Evolutionary conservation across 2,329 filamentous ascomycete genomes (phyloP).

Genomic region (Botrytis hyacinthi): DNA sequence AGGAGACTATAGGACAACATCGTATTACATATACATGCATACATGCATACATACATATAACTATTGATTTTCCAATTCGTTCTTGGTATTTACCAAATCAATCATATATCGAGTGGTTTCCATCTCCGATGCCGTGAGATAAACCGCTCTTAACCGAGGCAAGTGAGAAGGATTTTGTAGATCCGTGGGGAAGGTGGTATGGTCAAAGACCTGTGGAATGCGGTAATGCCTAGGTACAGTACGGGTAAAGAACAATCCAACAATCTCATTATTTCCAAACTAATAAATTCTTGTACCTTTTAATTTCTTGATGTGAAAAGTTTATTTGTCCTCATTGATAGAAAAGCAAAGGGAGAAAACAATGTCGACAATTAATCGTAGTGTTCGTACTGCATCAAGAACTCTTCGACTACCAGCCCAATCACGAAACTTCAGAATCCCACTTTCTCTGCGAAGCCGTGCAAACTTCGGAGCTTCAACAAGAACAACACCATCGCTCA

Average conservation of each 20-base stretch:
- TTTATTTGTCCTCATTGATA: background rate
- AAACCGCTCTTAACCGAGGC: constrained; percentile 18
- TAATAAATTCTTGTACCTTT: background rate
- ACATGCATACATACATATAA: background rate
- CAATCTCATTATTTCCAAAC: background rate
- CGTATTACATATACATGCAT: background rate
- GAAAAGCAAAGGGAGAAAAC: constrained; percentile 16
- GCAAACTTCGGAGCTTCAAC: constrained; percentile 27
- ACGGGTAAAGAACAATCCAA: background rate
- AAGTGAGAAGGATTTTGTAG: background rate
- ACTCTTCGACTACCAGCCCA: constrained; percentile 34
- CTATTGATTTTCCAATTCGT: background rate
- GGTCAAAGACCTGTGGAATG: background rate
- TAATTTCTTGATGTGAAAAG: background rate
- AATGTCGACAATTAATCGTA: constrained; percentile 39
- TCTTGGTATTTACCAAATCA: background rate
- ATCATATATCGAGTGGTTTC: background rate
- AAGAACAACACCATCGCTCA: constrained; percentile 27
- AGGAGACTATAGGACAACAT: background rate
- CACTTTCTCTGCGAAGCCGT: constrained; percentile 32
- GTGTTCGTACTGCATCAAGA: constrained; percentile 37
- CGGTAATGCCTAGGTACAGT: background rate
- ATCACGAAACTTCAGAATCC: constrained; percentile 33
- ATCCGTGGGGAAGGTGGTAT: constrained; percentile 18
- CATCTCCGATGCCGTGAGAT: background rate